These are phyloP conservation scores for Gleditsia sinensis DNA, from an alignment of 306 rosid species.

Conservation along the genomic window DNA sequence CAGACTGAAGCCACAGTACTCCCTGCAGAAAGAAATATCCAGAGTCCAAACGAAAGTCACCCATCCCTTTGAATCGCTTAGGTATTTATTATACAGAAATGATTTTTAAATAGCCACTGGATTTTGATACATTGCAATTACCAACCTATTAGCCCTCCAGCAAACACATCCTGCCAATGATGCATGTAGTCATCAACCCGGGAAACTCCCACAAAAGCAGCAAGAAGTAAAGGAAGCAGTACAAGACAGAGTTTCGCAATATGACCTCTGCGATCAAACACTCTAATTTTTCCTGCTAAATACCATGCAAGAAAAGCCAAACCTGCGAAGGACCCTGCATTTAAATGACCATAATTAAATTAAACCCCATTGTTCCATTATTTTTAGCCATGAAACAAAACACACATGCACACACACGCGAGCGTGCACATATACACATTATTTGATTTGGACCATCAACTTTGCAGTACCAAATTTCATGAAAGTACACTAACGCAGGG, in stretches of 20 bases:
- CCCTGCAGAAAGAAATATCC: constrained; percentile 25
- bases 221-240: constrained; percentile 34
- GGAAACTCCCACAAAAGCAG: constrained; percentile 40
- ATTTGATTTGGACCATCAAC: too few species aligned
- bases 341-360: constrained; percentile 1
- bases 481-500: neutral
- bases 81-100: neutral
- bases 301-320: constrained; percentile 37
- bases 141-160: constrained; percentile 41
- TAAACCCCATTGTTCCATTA: neutral
- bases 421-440: neutral
- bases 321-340: constrained; percentile 44
- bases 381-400: neutral
- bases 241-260: constrained; percentile 28
- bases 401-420: neutral
- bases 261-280: constrained; percentile 35
- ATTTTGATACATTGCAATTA: neutral
- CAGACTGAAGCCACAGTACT: constrained; percentile 26
- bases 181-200: constrained; percentile 45
- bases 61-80: neutral
- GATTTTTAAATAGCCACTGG: neutral
- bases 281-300: constrained; percentile 37
- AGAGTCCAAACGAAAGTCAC: neutral
- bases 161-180: constrained; percentile 44
- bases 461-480: neutral